Evolutionary conservation across 345 rosid species (phyloP), one percentile per base, ranked within the genome.

Genomic region (Fremontodendron californicum): DNA sequence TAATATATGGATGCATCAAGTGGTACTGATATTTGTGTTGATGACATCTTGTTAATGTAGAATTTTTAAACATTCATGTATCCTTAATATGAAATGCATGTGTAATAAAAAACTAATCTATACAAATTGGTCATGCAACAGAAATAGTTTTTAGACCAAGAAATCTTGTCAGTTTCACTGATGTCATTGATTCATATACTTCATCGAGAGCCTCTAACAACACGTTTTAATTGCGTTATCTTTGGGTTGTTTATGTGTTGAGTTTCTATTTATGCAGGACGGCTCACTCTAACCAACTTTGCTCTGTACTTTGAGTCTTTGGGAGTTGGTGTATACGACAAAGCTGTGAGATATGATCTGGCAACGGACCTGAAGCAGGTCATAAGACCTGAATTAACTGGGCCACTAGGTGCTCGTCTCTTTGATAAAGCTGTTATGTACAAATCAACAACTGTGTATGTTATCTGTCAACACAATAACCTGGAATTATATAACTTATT

Each of bases 351-450:
- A 83, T 95, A 93, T 84, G 97, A 95, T 86, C 92, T 95, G 72
- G 90, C 86, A 57, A 83, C 67, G 45, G 96, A 93, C 77, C 70
- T 82, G 80, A 89, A 93, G 86, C 99, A 95, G 83, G 94, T 95
- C 81, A 82, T 95, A 75, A 95, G 85, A 84, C 94, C 98, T 63
- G 98, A 93, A 81, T 78, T 91, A 82, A 95, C 98, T 62, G 99
- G 97, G 74, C 99, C 97, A 43, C 75, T 93, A 86, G 99, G 98
- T 73, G 97, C 98, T 86, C 94, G 99, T 71, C 88, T 95, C 69
- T 95, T 95, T 80, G 98, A 95, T 82, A 95, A 92, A 83, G 99
- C 98, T 77, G 93, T 95, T 80, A 90, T 93, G 97, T 95, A 90
- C 92, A 93, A 89, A 73, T 95, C 99, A 39, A 71, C 78, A 81